Evolutionary conservation across 805 yeast genomes (phyloP).

Genomic region (Metschnikowia matae): DNA sequence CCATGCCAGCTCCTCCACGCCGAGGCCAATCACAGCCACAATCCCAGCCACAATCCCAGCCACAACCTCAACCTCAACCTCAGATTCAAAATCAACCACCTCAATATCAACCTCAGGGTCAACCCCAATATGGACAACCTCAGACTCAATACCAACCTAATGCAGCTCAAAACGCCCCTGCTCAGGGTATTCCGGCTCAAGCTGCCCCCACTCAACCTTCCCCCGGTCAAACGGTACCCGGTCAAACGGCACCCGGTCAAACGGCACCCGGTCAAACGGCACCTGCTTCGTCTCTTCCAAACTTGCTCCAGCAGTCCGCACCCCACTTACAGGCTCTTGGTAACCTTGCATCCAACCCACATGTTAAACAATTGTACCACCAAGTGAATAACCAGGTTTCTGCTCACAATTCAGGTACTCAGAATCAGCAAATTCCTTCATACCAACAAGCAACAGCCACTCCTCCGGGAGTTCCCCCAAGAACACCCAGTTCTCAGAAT

Average conservation of each 20-base stretch:
- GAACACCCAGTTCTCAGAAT: not conserved
- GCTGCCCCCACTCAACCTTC: no score
- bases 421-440: not conserved
- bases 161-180: no score
- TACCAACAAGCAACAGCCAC: not conserved
- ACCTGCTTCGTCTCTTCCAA: not conserved
- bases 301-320: conserved; percentile 3
- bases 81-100: no score
- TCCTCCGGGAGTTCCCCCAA: conserved; percentile 3
- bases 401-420: not conserved
- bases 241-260: no score
- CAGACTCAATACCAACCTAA: no score
- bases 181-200: no score
- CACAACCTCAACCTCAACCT: not conserved
- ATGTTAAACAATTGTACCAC: not conserved
- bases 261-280: no score
- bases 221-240: no score
- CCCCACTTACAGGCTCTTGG: conserved; percentile 1
- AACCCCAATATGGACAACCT: no score
- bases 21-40: conserved; percentile 16
- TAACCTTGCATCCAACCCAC: not conserved
- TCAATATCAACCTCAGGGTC: no score
- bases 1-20: conserved; percentile 45
- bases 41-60: not conserved
- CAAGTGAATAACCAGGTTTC: not conserved